phyloP scores from a whole-genome alignment of 1,284 basidiomycete genomes.

The Ganoderma leucocontextum region DNA sequence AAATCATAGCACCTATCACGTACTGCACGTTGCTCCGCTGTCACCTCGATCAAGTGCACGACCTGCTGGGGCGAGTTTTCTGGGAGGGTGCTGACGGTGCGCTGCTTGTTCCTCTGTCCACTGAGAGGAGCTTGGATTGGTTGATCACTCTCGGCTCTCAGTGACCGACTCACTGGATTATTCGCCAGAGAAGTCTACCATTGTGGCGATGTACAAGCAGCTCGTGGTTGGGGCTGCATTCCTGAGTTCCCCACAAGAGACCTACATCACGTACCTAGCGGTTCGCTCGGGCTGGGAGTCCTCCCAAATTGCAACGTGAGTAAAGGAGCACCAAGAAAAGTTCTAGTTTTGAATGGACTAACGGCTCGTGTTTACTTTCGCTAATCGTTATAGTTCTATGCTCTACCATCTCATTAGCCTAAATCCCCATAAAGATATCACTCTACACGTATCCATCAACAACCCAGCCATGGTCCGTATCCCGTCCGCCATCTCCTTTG shows the following conservation, averaged over 20 bases:
- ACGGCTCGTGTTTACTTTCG: neutral
- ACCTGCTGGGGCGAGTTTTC: constrained; percentile 68
- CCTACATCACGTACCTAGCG: constrained; percentile 81
- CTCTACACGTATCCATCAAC: constrained; percentile 80
- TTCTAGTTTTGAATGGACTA: neutral
- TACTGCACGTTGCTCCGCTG: constrained; percentile 66
- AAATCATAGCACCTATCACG: constrained; percentile 59
- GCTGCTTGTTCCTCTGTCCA: constrained; percentile 19
- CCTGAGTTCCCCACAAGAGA: constrained; percentile 78
- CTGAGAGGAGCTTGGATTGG: neutral
- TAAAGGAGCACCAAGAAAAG: constrained; percentile 3
- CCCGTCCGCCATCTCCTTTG: neutral
- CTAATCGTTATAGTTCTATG: constrained; percentile 61
- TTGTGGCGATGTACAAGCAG: constrained; percentile 73
- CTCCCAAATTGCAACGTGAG: constrained; percentile 76
- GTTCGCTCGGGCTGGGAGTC: constrained; percentile 83
- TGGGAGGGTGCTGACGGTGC: constrained; percentile 80
- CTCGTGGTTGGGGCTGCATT: constrained; percentile 80
- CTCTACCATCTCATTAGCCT: constrained; percentile 74
- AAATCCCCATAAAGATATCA: constrained; percentile 78
- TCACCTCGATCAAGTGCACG: constrained; percentile 75
- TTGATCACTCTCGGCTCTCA: constrained; percentile 39
- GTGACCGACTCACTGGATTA: constrained; percentile 74
- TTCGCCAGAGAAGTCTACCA: constrained; percentile 71
- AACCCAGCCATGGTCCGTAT: constrained; percentile 73